phyloP scores from a whole-genome alignment of 2,329 filamentous ascomycete species.

The Nemania abortiva region DNA sequence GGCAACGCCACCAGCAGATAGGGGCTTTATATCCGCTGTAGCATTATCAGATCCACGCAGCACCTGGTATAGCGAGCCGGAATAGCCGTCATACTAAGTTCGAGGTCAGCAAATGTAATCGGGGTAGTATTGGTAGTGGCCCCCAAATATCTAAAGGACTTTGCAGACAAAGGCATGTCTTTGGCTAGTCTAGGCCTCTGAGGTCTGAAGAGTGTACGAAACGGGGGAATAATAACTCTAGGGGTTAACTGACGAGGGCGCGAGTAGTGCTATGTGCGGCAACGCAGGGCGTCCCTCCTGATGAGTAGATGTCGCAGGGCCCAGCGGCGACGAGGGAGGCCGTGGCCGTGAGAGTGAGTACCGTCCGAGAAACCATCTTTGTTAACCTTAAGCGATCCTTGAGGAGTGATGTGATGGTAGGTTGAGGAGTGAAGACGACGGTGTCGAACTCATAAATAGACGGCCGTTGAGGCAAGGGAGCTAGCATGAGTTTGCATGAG shows the following conservation, averaged over 20 bases:
- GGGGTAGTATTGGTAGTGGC: background rate
- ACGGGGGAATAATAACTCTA: too few species aligned
- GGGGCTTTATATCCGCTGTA: slow-evolving; percentile 62
- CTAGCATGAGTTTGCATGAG: slow-evolving; percentile 1
- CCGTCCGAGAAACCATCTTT: slow-evolving; percentile 19
- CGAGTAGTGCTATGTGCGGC: slow-evolving; percentile 75
- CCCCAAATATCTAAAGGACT: background rate
- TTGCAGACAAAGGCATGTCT: background rate
- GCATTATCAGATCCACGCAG: slow-evolving; percentile 65
- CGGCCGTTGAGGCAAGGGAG: background rate
- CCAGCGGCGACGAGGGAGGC: slow-evolving; percentile 55
- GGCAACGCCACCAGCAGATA: slow-evolving; percentile 71
- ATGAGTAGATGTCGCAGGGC: slow-evolving; percentile 71
- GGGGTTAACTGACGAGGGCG: slow-evolving; percentile 55
- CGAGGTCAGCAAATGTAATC: background rate
- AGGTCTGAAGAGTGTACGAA: background rate
- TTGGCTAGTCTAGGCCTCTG: background rate
- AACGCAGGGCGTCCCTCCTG: slow-evolving; percentile 69
- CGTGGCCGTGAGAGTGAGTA: slow-evolving; percentile 33
- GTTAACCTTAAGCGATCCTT: background rate
- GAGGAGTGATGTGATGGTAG: background rate
- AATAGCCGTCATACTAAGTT: slow-evolving; percentile 62
- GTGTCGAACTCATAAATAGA: slow-evolving; percentile 9
- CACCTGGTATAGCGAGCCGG: slow-evolving; percentile 58
- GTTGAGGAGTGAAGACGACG: background rate